Conservation (phyloP, 306 rosid genomes). For the Pyrus pyrifolia region DNA sequence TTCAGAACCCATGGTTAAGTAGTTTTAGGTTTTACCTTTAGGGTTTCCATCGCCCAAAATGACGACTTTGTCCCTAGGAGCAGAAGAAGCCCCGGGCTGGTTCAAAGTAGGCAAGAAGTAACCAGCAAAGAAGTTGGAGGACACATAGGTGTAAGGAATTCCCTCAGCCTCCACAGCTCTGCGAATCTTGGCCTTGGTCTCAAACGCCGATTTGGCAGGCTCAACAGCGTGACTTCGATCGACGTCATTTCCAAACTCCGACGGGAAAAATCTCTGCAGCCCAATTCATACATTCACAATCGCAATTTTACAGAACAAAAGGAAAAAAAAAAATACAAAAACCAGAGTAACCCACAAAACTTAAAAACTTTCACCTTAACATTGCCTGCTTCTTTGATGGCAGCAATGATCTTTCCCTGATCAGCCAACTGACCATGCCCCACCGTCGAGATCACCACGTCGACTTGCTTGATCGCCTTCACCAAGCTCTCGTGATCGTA, state of each 20-base stretch:
- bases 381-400: slow-evolving; percentile 38
- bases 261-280: slow-evolving; percentile 35
- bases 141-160: slow-evolving; percentile 33
- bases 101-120: slow-evolving; percentile 23
- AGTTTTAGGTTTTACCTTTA: slow-evolving; percentile 14
- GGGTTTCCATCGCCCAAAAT: slow-evolving; percentile 40
- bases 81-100: slow-evolving; percentile 28
- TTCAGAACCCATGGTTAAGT: neutral
- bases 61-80: slow-evolving; percentile 32
- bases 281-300: neutral
- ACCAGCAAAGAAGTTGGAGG: slow-evolving; percentile 32
- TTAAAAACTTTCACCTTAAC: slow-evolving; percentile 16
- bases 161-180: slow-evolving; percentile 34
- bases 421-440: slow-evolving; percentile 19
- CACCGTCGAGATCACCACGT: slow-evolving; percentile 34
- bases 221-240: slow-evolving; percentile 36
- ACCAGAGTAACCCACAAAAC: too few species aligned
- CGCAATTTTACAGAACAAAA: neutral
- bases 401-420: slow-evolving; percentile 28
- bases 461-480: slow-evolving; percentile 36
- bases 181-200: slow-evolving; percentile 17
- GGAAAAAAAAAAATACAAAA: neutral
- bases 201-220: slow-evolving; percentile 36
- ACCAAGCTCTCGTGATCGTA: slow-evolving; percentile 27
- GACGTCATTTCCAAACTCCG: slow-evolving; percentile 41